Evolutionary conservation across 352 stramenopile species (phyloP).

Genomic region (Phytophthora palmivora): DNA sequence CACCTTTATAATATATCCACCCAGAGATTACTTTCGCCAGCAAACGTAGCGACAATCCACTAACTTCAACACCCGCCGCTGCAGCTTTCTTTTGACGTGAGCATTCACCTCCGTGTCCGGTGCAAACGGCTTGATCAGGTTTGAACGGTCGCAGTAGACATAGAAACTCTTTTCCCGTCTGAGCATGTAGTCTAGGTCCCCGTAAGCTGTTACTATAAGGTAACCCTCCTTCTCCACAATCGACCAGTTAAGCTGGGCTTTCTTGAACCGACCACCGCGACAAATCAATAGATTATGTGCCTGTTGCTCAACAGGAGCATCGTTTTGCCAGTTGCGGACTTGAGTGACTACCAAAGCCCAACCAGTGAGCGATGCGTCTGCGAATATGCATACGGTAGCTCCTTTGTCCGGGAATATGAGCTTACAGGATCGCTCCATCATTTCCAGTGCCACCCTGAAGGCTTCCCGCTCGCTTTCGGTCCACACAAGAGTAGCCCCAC

Average conservation of each 20-base stretch:
- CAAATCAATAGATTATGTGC: constrained; percentile 11
- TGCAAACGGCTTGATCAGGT: constrained; percentile 9
- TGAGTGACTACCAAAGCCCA: constrained; percentile 3
- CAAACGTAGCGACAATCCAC: not conserved
- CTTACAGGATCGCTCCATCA: not conserved
- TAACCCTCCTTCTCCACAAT: constrained; percentile 12
- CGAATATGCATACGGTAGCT: constrained; percentile 6
- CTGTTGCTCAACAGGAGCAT: constrained; percentile 3
- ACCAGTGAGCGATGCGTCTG: constrained; percentile 1
- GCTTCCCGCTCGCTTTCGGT: too few species aligned
- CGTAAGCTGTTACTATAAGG: not conserved
- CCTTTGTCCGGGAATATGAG: constrained; percentile 1
- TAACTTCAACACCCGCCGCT: constrained; percentile 9
- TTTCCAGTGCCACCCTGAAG: too few species aligned
- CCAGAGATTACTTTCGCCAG: constrained; percentile 27
- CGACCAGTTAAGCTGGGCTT: constrained; percentile 5
- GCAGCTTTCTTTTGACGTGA: constrained; percentile 9
- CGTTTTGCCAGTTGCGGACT: not conserved
- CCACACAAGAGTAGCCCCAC: too few species aligned
- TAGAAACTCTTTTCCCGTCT: not conserved
- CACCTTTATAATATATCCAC: constrained; percentile 13
- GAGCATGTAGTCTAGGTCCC: constrained; percentile 11
- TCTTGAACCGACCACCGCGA: constrained; percentile 4
- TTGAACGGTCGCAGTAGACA: constrained; percentile 9
- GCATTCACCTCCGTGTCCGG: constrained; percentile 3